These are phyloP conservation scores for Gossypium herbaceum DNA, from an alignment of 345 rosid genomes.

Conservation along the genomic window DNA sequence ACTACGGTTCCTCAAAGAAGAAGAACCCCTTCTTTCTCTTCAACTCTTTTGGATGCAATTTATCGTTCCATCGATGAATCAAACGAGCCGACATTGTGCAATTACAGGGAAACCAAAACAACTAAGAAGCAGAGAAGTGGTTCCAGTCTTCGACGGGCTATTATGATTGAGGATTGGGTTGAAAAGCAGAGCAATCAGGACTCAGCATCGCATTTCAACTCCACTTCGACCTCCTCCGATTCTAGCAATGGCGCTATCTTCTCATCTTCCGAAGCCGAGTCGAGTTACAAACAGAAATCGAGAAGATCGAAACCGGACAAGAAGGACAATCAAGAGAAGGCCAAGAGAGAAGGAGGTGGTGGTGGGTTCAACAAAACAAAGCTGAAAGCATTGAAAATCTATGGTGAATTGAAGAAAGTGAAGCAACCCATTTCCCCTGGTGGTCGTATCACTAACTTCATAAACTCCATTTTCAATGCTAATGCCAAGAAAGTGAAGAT, in stretches of 20 bases:
- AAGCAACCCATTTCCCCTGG: conserved; percentile 89
- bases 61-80: conserved; percentile 67
- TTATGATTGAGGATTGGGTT: conserved; percentile 53
- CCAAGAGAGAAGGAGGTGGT: conserved; percentile 33
- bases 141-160: conserved; percentile 32
- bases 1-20: conserved; percentile 47
- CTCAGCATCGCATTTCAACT: conserved; percentile 20
- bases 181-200: conserved; percentile 36
- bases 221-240: conserved; percentile 47
- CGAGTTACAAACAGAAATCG: conserved; percentile 27
- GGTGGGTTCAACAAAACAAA: conserved; percentile 51
- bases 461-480: conserved; percentile 69
- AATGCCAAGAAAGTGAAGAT: conserved; percentile 68
- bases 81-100: conserved; percentile 13
- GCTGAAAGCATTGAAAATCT: conserved; percentile 47
- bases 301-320: conserved; percentile 15
- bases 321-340: conserved; percentile 16
- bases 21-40: conserved; percentile 82
- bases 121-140: conserved; percentile 35
- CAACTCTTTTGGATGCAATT: conserved; percentile 69
- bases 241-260: conserved; percentile 42
- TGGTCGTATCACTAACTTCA: conserved; percentile 55
- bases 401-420: conserved; percentile 54
- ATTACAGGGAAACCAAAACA: conserved; percentile 23
- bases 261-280: conserved; percentile 58